Evolutionary conservation across 129 eudicot species (phyloP), one percentile per base, ranked within the genome.

Genomic region (Solidago caesia): DNA sequence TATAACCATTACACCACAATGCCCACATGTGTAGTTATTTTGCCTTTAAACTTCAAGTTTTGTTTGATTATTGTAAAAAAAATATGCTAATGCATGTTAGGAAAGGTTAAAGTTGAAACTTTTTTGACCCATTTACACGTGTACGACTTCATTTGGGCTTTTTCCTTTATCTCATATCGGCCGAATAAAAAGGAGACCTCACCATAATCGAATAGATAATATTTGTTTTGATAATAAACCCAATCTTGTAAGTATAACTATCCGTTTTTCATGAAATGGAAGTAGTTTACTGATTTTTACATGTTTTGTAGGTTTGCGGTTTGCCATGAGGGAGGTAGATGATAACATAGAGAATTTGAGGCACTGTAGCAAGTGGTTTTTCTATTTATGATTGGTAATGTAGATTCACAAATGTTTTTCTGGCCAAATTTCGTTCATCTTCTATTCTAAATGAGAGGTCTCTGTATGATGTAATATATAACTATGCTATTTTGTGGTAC

Each of bases 281-380:
- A 65, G 27, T 42, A 7, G 51, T 16, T 65, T 49, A 11, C 51
- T 4, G 15, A 55, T 5, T n/a, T 13, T n/a, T 55, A 21, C 56
- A 21, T 68, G 59, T 67, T 25, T 26, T 25, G 44, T 59, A 68
- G 73, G 44, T 68, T 67, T 47, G 59, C 47, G 73, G 57, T 25
- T 48, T 26, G 59, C 47, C 60, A 47, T 10, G 60, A 68, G 71
- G 71, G 55, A 67, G 45, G 4, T 67, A 26, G 21, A 21, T 21
- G 71, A 44, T 67, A 44, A 15, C 5, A 21, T 67, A 45, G 39
- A 67, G 71, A 45, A 42, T 67, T 67, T 67, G 71, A 67, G 41
- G 56, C 45, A 15, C 27, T 9, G 42, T 67, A 67, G 42, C 11
- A 10, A 44, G 21, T 44, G 56, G 7, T 21, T 68, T 68, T 9